Base-by-base conservation (phyloP, 129 eudicot species). In the Artemisia tridentata region DNA sequence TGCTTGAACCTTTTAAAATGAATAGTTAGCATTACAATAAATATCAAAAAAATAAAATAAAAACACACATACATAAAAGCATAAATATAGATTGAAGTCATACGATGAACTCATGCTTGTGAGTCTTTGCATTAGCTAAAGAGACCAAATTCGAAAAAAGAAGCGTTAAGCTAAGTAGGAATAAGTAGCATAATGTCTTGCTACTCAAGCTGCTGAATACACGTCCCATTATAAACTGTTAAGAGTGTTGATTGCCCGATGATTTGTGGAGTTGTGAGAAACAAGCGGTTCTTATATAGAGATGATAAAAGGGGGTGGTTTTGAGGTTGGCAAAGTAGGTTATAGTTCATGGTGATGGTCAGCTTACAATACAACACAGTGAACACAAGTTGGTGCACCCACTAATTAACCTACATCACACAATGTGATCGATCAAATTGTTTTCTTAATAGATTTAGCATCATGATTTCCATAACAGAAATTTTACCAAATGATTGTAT, bases 341-440 rank as follows among this genome's bases (percentile, higher is more conserved):
- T 85, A 58, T 77, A 71, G 68, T 54, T 61, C 76, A 80, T 71
- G 71, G 45, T 38, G 45, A 38, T 38, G 45, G 83, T 74, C 78
- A 74, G 75, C 51, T 19, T 66, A 70, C 70, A 27, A 68, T 57
- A 67, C 46, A 74, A 38, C 45, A 38, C 58, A 83, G 60, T 69
- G 65, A 83, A 86, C 82, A 29, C 81, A 75, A 80, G 97, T 91
- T 85, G 97, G 84, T 91, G 88, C 89, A 90, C 84, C 97, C 88
- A 87, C 97, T 87, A n/a, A n/a, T n/a, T n/a, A 31, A 84, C 80
- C 76, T 80, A 81, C 72, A 59, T 63, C 53, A 46, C 74, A 83
- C 29, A 7, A 80, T 78, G 68, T 75, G 76, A 61, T 78, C 67
- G 76, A 61, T 78, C 67, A 77, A 59, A 73, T 21, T 70, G 15